Evolutionary conservation across 2,329 filamentous ascomycete genomes (phyloP).

Genomic region (Colletotrichum sp.): DNA sequence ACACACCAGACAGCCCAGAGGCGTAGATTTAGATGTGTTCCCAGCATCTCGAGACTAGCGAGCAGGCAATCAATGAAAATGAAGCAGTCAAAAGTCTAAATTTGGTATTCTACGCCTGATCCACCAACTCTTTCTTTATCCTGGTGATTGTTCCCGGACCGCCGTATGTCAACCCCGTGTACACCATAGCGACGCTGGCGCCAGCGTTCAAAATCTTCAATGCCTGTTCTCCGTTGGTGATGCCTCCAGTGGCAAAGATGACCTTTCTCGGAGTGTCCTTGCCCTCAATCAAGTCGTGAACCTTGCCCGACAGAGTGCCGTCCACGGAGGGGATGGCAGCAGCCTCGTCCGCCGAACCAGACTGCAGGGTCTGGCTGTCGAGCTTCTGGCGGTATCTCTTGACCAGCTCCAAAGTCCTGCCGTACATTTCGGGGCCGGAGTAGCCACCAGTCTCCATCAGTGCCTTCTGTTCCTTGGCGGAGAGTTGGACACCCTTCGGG

Average conservation of each 20-base stretch:
- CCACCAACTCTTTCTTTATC: constrained; percentile 68
- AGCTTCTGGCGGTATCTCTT: constrained; percentile 77
- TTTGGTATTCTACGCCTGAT: constrained; percentile 35
- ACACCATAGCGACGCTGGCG: constrained; percentile 89
- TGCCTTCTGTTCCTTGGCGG: constrained; percentile 68
- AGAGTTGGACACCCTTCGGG: constrained; percentile 69
- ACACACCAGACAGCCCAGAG: not conserved
- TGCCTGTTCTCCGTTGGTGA: constrained; percentile 87
- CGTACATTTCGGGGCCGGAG: constrained; percentile 89
- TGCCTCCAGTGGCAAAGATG: constrained; percentile 92
- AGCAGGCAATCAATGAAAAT: not conserved
- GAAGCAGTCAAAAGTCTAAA: not conserved
- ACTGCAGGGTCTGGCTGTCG: constrained; percentile 53
- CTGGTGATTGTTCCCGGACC: constrained; percentile 68
- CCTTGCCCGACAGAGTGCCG: constrained; percentile 33
- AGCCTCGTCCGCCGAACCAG: constrained; percentile 33
- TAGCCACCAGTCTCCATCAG: constrained; percentile 85
- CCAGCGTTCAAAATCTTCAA: constrained; percentile 84
- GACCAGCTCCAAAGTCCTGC: constrained; percentile 79
- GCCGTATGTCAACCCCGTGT: constrained; percentile 75
- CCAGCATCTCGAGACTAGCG: not conserved
- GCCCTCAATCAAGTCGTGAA: constrained; percentile 18
- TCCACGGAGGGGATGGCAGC: constrained; percentile 30
- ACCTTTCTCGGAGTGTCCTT: constrained; percentile 64
- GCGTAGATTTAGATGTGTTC: not conserved